Percentiles rank a stretch among this genome's conserved stretches.
These are phyloP conservation scores for Suillus americanus DNA, from an alignment of 768 basidiomycete species.

Conservation along the genomic window DNA sequence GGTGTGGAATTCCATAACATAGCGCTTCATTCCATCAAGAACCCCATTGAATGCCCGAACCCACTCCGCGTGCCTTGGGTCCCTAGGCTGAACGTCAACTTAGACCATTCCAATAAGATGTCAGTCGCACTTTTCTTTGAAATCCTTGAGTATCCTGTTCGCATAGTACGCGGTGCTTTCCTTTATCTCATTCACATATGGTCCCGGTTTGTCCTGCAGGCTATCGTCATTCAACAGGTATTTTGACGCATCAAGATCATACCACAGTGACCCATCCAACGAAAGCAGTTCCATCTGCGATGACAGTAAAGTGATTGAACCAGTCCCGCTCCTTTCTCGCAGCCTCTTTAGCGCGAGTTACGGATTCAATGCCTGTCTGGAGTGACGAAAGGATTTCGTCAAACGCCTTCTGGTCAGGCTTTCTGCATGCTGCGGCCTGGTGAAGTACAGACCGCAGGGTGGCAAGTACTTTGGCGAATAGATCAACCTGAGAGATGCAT, in stretches of 20 bases:
- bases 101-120: conserved; percentile 1
- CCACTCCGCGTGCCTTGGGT: conserved; percentile 88
- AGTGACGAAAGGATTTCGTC: conserved; percentile 65
- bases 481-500: conserved; percentile 49
- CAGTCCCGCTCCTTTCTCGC: conserved; percentile 79
- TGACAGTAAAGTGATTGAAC: conserved; percentile 74
- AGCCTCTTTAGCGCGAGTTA: conserved; percentile 81
- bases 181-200: conserved; percentile 78
- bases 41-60: conserved; percentile 67
- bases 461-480: conserved; percentile 66
- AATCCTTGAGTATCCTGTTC: conserved; percentile 88
- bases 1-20: conserved; percentile 81
- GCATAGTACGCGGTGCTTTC: conserved; percentile 87
- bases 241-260: conserved; percentile 29
- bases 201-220: conserved; percentile 69
- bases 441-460: conserved; percentile 70
- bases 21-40: conserved; percentile 78
- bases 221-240: not conserved
- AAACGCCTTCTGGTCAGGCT: conserved; percentile 66
- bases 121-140: conserved; percentile 79
- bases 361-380: conserved; percentile 67
- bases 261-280: conserved; percentile 90
- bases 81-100: conserved; percentile 46
- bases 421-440: conserved; percentile 70
- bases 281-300: conserved; percentile 79